These are phyloP conservation scores for Lodderomyces oxycetoniae DNA, from an alignment of 1,139 yeast genomes.

Conservation along the genomic window DNA sequence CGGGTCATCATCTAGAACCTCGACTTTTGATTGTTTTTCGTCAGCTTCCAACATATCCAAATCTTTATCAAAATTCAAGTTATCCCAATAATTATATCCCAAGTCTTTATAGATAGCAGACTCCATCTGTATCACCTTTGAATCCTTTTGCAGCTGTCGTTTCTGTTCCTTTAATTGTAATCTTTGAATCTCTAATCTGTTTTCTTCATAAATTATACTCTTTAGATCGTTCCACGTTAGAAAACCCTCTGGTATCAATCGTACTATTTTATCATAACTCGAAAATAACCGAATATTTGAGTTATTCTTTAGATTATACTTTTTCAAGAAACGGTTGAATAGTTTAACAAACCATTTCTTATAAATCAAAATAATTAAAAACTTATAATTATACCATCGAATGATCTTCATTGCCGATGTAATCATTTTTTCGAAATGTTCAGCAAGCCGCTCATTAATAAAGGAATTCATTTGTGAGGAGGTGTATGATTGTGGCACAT, in stretches of 20 bases:
- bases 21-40: constrained; percentile 23
- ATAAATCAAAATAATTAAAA: constrained; percentile 25
- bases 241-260: constrained; percentile 18
- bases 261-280: constrained; percentile 23
- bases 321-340: constrained; percentile 33
- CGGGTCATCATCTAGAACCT: constrained; percentile 15
- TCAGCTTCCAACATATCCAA: constrained; percentile 24
- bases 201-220: constrained; percentile 26
- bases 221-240: constrained; percentile 23
- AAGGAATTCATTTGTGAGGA: constrained; percentile 9
- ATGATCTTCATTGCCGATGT: constrained; percentile 13
- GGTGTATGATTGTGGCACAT: constrained; percentile 6
- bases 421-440: constrained; percentile 8
- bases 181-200: constrained; percentile 20
- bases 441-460: constrained; percentile 10
- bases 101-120: constrained; percentile 19
- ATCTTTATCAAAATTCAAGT: constrained; percentile 23
- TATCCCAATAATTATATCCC: constrained; percentile 38
- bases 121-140: constrained; percentile 16
- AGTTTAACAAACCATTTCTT: constrained; percentile 37
- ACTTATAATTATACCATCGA: constrained; percentile 23
- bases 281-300: constrained; percentile 19
- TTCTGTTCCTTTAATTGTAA: constrained; percentile 14
- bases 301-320: constrained; percentile 24
- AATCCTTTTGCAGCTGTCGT: constrained; percentile 7